These are phyloP conservation scores for Pythium dissimile DNA, from an alignment of 352 stramenopile species.

Conservation along the genomic window DNA sequence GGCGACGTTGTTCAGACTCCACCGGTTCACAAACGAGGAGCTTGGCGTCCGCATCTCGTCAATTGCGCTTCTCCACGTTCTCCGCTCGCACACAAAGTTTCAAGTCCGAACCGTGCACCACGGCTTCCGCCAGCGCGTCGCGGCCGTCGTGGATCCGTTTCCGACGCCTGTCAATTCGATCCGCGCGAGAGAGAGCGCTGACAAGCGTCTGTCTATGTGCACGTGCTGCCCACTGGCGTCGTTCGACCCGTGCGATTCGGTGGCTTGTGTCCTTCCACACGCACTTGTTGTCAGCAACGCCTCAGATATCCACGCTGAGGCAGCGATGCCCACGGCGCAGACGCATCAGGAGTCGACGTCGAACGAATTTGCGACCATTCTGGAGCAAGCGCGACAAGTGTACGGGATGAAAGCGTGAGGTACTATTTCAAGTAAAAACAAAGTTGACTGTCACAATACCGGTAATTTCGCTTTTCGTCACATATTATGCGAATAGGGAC, in stretches of 20 bases:
- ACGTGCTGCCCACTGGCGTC: constrained; percentile 29
- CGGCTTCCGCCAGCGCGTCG: constrained; percentile 18
- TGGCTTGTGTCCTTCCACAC: constrained; percentile 56
- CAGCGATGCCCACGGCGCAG: constrained; percentile 10
- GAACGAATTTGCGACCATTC: constrained; percentile 33
- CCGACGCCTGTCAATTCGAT: neutral
- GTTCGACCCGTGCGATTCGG: constrained; percentile 41
- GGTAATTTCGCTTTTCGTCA: neutral
- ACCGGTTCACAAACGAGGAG: constrained; percentile 49
- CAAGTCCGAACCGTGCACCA: constrained; percentile 33
- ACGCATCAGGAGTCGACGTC: constrained; percentile 21
- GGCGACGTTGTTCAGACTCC: constrained; percentile 55
- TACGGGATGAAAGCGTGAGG: constrained; percentile 32
- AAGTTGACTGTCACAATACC: no score
- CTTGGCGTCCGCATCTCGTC: constrained; percentile 40
- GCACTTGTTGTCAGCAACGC: constrained; percentile 39
- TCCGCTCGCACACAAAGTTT: constrained; percentile 40
- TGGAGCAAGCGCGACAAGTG: constrained; percentile 31
- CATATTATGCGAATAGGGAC: no score
- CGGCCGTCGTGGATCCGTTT: constrained; percentile 22
- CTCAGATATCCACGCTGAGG: constrained; percentile 7
- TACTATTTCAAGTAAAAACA: no score
- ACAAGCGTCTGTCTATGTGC: constrained; percentile 42
- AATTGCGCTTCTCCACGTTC: constrained; percentile 36
- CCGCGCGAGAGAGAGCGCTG: neutral